phyloP scores from a whole-genome alignment of 2,329 filamentous ascomycete genomes.

The Berkeleyomyces rouxiae region DNA sequence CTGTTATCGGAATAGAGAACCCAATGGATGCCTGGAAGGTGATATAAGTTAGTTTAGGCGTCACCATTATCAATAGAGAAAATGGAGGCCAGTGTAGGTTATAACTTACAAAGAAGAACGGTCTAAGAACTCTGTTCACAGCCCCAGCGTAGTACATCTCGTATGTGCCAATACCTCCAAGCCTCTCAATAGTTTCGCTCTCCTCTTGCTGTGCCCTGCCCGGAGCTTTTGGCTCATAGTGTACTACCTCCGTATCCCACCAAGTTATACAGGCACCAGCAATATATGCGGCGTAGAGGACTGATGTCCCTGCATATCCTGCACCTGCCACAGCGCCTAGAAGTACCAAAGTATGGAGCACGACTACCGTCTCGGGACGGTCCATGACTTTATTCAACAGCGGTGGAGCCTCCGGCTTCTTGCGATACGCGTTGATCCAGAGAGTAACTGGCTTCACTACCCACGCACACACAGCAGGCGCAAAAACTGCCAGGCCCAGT shows the following conservation, averaged over 20 bases:
- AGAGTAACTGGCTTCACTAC: slow-evolving; percentile 26
- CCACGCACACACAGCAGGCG: slow-evolving; percentile 31
- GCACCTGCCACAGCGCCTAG: slow-evolving; percentile 32
- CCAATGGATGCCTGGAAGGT: not conserved
- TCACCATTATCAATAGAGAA: not conserved
- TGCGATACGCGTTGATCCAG: slow-evolving; percentile 17
- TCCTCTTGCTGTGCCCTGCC: not conserved
- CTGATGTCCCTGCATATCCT: slow-evolving; percentile 45
- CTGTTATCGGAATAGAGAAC: slow-evolving; percentile 44
- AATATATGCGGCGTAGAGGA: slow-evolving; percentile 45
- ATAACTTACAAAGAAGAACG: slow-evolving; percentile 9
- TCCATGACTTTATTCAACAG: not conserved
- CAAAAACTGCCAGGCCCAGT: slow-evolving; percentile 31
- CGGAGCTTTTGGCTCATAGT: not conserved
- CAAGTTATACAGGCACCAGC: slow-evolving; percentile 42
- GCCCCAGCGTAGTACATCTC: not conserved
- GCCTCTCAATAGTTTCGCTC: not conserved
- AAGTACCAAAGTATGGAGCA: slow-evolving; percentile 29
- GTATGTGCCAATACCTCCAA: not conserved
- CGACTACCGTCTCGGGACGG: not conserved
- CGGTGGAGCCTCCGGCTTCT: not conserved
- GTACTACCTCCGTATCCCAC: slow-evolving; percentile 29
- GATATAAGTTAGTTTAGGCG: not conserved
- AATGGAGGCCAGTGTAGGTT: not conserved
- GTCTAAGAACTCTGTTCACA: not conserved